Conservation (phyloP, 768 basidiomycete genomes). For the Boletus speciosus region DNA sequence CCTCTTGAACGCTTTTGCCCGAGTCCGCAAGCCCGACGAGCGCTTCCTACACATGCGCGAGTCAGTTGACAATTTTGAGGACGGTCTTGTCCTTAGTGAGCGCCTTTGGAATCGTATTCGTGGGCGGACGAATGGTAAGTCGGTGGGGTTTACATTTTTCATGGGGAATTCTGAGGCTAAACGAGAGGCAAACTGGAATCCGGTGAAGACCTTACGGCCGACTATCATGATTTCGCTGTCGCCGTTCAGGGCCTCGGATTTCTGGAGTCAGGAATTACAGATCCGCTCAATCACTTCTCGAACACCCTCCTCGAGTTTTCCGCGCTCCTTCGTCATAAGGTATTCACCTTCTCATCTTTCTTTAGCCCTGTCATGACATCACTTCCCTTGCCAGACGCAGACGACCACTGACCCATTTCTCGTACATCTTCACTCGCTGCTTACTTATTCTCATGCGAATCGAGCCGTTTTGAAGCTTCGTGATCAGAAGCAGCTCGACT, state of each 20-base stretch:
- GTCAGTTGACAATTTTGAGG: conserved; percentile 93
- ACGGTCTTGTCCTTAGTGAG: conserved; percentile 80
- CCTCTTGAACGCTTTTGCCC: conserved; percentile 91
- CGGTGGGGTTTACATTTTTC: conserved; percentile 23
- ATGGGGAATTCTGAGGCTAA: conserved; percentile 69
- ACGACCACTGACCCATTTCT: conserved; percentile 92
- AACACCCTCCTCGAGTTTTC: conserved; percentile 96
- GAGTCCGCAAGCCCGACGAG: conserved; percentile 95
- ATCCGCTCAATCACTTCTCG: conserved; percentile 94
- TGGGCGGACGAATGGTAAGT: conserved; percentile 82
- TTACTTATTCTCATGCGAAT: conserved; percentile 93
- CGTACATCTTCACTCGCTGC: conserved; percentile 81
- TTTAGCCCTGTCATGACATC: neutral
- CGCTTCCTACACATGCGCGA: conserved; percentile 92
- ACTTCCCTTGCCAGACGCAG: conserved; percentile 55
- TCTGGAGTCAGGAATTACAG: conserved; percentile 97
- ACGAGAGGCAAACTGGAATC: conserved; percentile 79
- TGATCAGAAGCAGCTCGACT: conserved; percentile 98
- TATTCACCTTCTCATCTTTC: conserved; percentile 32
- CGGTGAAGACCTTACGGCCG: conserved; percentile 90
- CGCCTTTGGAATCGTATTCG: conserved; percentile 76
- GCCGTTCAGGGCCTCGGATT: conserved; percentile 97
- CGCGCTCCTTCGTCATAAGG: conserved; percentile 79
- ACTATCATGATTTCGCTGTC: conserved; percentile 96
- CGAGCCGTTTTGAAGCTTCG: conserved; percentile 91